Conservation (phyloP, 345 rosid species). For the rapeseed (Brassica napus) region DNA sequence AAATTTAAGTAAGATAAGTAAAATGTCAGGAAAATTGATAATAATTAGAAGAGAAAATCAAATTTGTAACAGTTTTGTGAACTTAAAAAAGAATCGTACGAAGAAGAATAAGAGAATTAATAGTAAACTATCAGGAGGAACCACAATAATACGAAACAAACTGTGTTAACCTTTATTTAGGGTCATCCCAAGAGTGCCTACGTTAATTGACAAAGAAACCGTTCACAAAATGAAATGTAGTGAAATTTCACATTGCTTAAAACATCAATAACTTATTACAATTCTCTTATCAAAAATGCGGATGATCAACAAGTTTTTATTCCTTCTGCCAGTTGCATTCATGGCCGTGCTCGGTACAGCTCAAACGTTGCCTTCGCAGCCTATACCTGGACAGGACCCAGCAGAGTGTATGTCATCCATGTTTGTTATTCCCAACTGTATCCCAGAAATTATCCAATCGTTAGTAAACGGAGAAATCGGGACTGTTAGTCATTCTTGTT, state of each 20-base stretch:
- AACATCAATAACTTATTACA: background rate
- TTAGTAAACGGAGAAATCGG: slow-evolving; percentile 16
- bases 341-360: background rate
- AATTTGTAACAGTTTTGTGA: background rate
- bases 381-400: background rate
- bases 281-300: slow-evolving; percentile 8
- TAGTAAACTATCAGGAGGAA: no score
- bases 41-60: background rate
- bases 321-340: slow-evolving; percentile 1
- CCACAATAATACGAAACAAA: no score
- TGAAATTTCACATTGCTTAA: background rate
- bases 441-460: slow-evolving; percentile 13
- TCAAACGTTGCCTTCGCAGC: slow-evolving; percentile 19
- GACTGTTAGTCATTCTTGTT: slow-evolving; percentile 19
- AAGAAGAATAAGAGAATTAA: background rate
- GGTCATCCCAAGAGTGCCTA: slow-evolving; percentile 32
- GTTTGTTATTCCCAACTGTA: slow-evolving; percentile 27
- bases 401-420: slow-evolving; percentile 29
- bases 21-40: background rate
- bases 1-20: background rate
- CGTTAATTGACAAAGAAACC: slow-evolving; percentile 1
- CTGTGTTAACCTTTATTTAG: slow-evolving; percentile 1
- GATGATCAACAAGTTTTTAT: slow-evolving; percentile 8
- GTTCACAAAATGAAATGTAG: background rate
- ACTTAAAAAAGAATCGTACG: background rate